These are phyloP conservation scores for Globomyces pollinis-pini DNA, from an alignment of 192 early-diverging fungal genomes.

Conservation along the genomic window DNA sequence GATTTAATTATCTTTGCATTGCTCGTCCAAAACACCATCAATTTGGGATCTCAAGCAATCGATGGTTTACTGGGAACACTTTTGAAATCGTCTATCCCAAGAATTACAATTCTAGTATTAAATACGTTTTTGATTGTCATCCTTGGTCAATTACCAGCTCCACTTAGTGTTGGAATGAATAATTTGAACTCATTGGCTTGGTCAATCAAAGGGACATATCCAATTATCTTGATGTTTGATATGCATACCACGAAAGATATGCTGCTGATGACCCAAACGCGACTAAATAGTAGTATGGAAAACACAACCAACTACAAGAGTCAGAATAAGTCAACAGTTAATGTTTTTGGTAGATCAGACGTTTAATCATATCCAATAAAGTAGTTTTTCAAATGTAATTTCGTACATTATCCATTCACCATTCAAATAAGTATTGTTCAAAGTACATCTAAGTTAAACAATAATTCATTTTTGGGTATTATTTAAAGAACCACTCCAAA, in stretches of 20 bases:
- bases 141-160: constrained; percentile 5
- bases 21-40: constrained; percentile 8
- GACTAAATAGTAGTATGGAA: too few species aligned
- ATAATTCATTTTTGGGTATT: too few species aligned
- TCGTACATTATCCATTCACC: too few species aligned
- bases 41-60: background rate
- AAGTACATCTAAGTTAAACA: too few species aligned
- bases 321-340: too few species aligned
- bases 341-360: too few species aligned
- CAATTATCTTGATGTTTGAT: constrained; percentile 23
- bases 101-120: background rate
- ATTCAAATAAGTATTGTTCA: too few species aligned
- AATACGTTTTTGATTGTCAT: background rate
- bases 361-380: too few species aligned
- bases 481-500: too few species aligned
- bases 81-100: background rate
- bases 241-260: constrained; percentile 19
- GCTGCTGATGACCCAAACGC: constrained; percentile 12
- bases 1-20: constrained; percentile 21
- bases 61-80: too few species aligned
- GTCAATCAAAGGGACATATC: constrained; percentile 22
- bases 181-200: constrained; percentile 18
- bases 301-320: too few species aligned
- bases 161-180: background rate
- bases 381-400: too few species aligned